Percentiles rank a stretch among this genome's conserved stretches.
These are phyloP conservation scores for Populus tomentosa DNA, from an alignment of 441 rosid genomes.

Conservation along the genomic window DNA sequence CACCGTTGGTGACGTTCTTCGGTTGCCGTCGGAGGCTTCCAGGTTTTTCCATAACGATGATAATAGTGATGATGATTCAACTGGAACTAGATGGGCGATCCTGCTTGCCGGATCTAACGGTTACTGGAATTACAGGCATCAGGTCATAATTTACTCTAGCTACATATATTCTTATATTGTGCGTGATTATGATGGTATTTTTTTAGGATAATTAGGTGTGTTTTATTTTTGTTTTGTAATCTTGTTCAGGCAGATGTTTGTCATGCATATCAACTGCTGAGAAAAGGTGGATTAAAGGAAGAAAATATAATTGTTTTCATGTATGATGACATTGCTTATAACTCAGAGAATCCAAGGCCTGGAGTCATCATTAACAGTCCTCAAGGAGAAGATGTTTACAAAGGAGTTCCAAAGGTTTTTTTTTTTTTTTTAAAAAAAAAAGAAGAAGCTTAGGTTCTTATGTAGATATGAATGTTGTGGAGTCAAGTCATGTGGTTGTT, in stretches of 20 bases:
- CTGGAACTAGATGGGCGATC: slow-evolving; percentile 91
- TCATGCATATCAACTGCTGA: slow-evolving; percentile 91
- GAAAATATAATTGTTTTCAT: slow-evolving; percentile 91
- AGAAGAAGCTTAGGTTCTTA: too few relatives aligned
- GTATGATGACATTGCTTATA: slow-evolving; percentile 86
- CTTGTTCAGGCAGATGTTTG: slow-evolving; percentile 73
- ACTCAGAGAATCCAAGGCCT: slow-evolving; percentile 77
- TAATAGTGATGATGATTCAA: slow-evolving; percentile 23
- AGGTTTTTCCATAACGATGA: slow-evolving; percentile 40
- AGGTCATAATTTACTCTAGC: slow-evolving; percentile 36
- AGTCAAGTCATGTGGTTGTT: slow-evolving; percentile 1
- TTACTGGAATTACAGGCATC: slow-evolving; percentile 94
- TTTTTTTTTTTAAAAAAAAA: not conserved
- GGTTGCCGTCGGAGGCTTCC: slow-evolving; percentile 60
- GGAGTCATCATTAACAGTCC: slow-evolving; percentile 85
- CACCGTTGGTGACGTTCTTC: slow-evolving; percentile 32
- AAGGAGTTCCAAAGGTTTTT: slow-evolving; percentile 84
- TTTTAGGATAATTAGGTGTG: too few relatives aligned
- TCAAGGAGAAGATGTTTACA: slow-evolving; percentile 77
- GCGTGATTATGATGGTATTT: too few relatives aligned
- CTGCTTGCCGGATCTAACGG: slow-evolving; percentile 92
- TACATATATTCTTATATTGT: not conserved
- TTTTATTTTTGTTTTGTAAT: too few relatives aligned
- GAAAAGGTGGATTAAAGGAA: slow-evolving; percentile 83
- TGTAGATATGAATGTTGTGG: not conserved